phyloP scores from a whole-genome alignment of 2,329 filamentous ascomycete species.

The Diaporthe citrichinensis region DNA sequence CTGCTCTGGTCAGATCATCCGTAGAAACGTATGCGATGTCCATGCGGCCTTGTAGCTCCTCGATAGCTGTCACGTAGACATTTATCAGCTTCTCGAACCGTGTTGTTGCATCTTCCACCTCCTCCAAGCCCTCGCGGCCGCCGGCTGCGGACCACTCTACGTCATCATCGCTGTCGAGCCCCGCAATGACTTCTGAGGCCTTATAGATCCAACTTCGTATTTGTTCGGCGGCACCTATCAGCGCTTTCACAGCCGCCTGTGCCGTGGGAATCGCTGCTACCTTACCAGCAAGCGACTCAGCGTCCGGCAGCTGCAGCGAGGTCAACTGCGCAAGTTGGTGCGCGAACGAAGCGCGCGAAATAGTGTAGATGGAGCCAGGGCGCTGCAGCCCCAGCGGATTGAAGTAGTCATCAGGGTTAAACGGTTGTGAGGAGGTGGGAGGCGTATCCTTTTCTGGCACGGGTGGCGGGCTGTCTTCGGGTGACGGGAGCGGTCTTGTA shows the following conservation, averaged over 20 bases:
- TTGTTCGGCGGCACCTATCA: conserved; percentile 90
- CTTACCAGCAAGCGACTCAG: conserved; percentile 84
- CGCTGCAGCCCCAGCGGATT: conserved; percentile 76
- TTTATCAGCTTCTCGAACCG: conserved; percentile 92
- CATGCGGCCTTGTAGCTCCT: conserved; percentile 83
- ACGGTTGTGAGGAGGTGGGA: conserved; percentile 51
- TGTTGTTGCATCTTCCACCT: conserved; percentile 80
- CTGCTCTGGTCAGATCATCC: conserved; percentile 80
- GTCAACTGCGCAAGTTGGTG: conserved; percentile 94
- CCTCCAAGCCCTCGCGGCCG: conserved; percentile 83
- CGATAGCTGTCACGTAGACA: conserved; percentile 94
- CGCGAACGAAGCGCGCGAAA: conserved; percentile 92
- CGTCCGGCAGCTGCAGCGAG: conserved; percentile 88
- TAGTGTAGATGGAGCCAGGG: conserved; percentile 90
- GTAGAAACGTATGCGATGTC: conserved; percentile 82
- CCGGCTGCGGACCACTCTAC: conserved; percentile 96
- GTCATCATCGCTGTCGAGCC: conserved; percentile 94
- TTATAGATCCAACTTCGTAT: conserved; percentile 96
- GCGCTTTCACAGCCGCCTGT: conserved; percentile 83
- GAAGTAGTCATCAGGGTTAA: conserved; percentile 74
- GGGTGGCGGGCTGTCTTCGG: conserved; percentile 58
- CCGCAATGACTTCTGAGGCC: conserved; percentile 88
- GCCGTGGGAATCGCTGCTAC: conserved; percentile 90
- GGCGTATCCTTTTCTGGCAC: conserved; percentile 63
- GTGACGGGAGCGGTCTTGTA: conserved; percentile 56